Percentiles rank a stretch among this genome's conserved stretches.
phyloP scores from a whole-genome alignment of 371 early-diverging fungal genomes.

The Synchytrium microbalum region DNA sequence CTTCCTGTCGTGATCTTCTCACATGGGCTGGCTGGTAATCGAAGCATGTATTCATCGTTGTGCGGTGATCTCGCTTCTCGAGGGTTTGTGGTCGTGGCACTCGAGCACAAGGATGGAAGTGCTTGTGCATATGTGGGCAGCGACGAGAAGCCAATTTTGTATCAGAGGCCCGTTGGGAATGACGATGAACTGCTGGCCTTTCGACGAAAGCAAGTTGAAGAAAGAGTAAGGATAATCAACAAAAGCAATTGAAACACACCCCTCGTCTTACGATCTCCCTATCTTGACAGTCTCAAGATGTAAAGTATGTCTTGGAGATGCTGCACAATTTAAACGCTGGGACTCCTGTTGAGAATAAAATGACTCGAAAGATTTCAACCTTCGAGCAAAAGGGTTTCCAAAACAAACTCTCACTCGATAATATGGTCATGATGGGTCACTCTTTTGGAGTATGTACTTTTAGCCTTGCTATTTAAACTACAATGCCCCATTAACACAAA shows the following conservation, averaged over 20 bases:
- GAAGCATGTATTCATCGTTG: neutral
- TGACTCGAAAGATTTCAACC: too few species aligned
- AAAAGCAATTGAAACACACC: too few species aligned
- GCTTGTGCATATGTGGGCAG: constrained; percentile 25
- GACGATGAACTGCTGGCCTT: constrained; percentile 16
- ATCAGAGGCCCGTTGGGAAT: constrained; percentile 9
- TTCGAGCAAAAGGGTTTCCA: constrained; percentile 13
- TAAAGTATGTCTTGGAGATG: constrained; percentile 21
- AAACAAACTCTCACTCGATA: constrained; percentile 34
- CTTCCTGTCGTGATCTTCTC: neutral
- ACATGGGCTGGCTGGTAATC: neutral
- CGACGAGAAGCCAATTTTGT: constrained; percentile 8
- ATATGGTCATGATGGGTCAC: constrained; percentile 46
- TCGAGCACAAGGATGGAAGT: constrained; percentile 49
- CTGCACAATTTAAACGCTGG: constrained; percentile 17
- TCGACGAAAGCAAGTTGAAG: constrained; percentile 32
- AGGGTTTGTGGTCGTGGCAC: constrained; percentile 44
- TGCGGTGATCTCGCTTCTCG: constrained; percentile 43
- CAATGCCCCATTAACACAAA: too few species aligned
- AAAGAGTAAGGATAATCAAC: too few species aligned
- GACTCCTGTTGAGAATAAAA: neutral
- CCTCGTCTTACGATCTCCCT: too few species aligned
- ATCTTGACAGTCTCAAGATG: too few species aligned
- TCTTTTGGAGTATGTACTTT: constrained; percentile 45
- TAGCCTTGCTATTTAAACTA: too few species aligned